Percentiles rank a stretch among this genome's conserved stretches.
Evolutionary conservation across 768 basidiomycete species (phyloP).

Genomic region (Phanerochaete sordida): DNA sequence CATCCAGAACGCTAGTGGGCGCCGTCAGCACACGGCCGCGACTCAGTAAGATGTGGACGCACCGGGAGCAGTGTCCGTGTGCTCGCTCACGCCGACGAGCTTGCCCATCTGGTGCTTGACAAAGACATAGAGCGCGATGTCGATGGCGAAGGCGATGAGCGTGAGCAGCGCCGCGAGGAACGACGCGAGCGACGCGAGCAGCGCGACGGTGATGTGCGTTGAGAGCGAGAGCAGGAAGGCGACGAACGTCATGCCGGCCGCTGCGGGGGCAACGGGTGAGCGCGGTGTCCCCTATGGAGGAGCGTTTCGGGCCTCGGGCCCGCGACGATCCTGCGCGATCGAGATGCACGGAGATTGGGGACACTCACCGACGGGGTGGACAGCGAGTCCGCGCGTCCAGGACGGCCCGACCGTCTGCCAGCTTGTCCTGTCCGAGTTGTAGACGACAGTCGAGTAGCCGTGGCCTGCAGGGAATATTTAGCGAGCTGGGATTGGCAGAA

Average conservation of each 20-base stretch:
- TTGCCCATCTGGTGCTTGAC: slow-evolving; percentile 55
- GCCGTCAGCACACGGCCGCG: slow-evolving; percentile 1
- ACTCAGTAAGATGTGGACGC: slow-evolving; percentile 17
- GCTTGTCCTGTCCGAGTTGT: slow-evolving; percentile 32
- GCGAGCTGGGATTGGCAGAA: background rate
- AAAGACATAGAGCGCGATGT: slow-evolving; percentile 68
- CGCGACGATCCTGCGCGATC: background rate
- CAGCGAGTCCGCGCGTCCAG: slow-evolving; percentile 72
- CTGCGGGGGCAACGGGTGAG: slow-evolving; percentile 20
- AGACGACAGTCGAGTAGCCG: slow-evolving; percentile 50
- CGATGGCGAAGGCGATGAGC: slow-evolving; percentile 71
- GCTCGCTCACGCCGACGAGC: slow-evolving; percentile 39
- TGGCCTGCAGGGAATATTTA: slow-evolving; percentile 34
- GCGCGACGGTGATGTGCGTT: slow-evolving; percentile 42
- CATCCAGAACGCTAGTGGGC: slow-evolving; percentile 65
- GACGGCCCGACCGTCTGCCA: slow-evolving; percentile 44
- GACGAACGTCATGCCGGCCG: slow-evolving; percentile 54
- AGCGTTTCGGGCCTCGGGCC: background rate
- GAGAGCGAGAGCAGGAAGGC: slow-evolving; percentile 64
- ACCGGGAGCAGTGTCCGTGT: slow-evolving; percentile 65
- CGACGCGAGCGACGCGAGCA: slow-evolving; percentile 45
- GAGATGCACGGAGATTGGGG: background rate
- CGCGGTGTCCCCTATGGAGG: background rate
- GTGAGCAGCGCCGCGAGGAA: slow-evolving; percentile 70
- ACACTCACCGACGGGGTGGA: slow-evolving; percentile 70